These are phyloP conservation scores for Mercurialis annua DNA, from an alignment of 345 rosid species.

Conservation along the genomic window DNA sequence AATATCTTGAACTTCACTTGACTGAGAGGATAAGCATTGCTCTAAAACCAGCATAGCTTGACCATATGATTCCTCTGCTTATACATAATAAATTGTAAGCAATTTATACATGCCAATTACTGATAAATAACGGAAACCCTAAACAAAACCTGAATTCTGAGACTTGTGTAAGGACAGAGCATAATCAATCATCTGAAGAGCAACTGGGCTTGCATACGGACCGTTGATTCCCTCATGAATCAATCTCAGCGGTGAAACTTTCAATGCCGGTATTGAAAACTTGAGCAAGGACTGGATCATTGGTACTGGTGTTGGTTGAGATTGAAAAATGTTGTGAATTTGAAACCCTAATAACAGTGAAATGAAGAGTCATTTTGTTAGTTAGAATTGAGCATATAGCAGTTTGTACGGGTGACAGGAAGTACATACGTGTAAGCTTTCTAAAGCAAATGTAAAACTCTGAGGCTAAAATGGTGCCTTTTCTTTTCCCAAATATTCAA, in stretches of 20 bases:
- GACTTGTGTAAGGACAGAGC: conserved; percentile 74
- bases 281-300: conserved; percentile 47
- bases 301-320: neutral
- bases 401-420: too few relatives aligned
- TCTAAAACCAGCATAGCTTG: conserved; percentile 82
- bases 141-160: conserved; percentile 60
- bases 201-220: conserved; percentile 55
- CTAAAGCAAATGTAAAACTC: too few relatives aligned
- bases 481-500: too few relatives aligned
- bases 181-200: conserved; percentile 82
- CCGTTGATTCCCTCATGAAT: conserved; percentile 47
- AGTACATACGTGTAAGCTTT: too few relatives aligned
- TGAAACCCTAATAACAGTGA: conserved; percentile 1
- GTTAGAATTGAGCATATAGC: too few relatives aligned
- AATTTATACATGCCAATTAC: neutral
- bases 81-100: conserved; percentile 1
- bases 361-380: neutral
- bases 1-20: conserved; percentile 40
- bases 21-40: conserved; percentile 67
- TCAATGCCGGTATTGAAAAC: conserved; percentile 28
- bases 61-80: conserved; percentile 61
- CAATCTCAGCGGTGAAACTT: conserved; percentile 30
- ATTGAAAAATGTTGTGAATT: too few relatives aligned
- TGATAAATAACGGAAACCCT: neutral
- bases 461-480: too few relatives aligned